These are phyloP conservation scores for Gautieria morchelliformis DNA, from an alignment of 768 basidiomycete species.

Conservation along the genomic window DNA sequence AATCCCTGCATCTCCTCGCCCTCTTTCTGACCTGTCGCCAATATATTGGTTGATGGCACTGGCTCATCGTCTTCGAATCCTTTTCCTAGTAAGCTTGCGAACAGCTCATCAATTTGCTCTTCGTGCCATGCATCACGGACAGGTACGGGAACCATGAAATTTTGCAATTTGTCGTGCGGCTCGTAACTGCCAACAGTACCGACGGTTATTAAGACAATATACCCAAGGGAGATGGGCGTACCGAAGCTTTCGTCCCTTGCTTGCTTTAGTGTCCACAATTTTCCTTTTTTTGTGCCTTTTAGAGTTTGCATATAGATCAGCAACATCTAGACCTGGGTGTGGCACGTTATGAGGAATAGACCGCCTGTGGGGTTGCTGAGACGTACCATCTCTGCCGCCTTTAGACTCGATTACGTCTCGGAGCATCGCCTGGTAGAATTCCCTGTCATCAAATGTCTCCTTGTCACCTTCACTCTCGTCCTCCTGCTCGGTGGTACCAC, in stretches of 20 bases:
- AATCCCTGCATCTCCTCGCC: conserved; percentile 36
- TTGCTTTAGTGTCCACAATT: conserved; percentile 85
- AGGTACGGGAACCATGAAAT: conserved; percentile 91
- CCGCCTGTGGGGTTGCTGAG: conserved; percentile 21
- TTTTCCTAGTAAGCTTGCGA: conserved; percentile 76
- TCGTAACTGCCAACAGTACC: conserved; percentile 55
- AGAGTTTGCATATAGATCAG: conserved; percentile 34
- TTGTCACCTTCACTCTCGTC: conserved; percentile 27
- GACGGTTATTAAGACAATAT: not conserved
- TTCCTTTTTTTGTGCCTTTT: conserved; percentile 68
- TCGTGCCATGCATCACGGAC: conserved; percentile 76
- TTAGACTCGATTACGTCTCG: conserved; percentile 81
- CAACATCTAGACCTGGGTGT: conserved; percentile 1
- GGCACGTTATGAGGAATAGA: not conserved
- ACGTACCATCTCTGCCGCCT: conserved; percentile 30
- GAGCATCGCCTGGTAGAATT: conserved; percentile 88
- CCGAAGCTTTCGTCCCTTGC: conserved; percentile 91
- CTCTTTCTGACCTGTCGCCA: conserved; percentile 18
- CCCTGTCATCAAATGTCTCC: conserved; percentile 77
- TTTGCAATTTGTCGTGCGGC: conserved; percentile 91
- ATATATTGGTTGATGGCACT: conserved; percentile 12
- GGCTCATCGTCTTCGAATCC: conserved; percentile 29
- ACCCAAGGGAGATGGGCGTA: conserved; percentile 24
- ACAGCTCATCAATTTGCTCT: conserved; percentile 92
- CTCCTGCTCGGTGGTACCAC: conserved; percentile 20